Percentiles rank a stretch among this genome's conserved stretches.
Conservation (phyloP, 108 stramenopile genomes). For the Nitzschia sp. region DNA sequence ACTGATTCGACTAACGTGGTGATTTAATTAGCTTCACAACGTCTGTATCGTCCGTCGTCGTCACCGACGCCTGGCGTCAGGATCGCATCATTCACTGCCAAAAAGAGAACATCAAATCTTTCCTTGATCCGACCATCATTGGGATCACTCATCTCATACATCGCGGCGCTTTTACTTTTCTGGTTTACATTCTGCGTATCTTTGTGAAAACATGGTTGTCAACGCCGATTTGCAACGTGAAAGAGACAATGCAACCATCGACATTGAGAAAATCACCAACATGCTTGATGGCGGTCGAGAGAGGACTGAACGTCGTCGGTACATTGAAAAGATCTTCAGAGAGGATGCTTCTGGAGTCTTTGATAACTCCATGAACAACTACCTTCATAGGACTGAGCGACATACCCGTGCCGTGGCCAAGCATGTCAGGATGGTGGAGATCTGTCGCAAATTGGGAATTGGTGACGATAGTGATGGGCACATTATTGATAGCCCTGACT, state of each 20-base stretch:
- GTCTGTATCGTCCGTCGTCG: no score
- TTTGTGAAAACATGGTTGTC: constrained; percentile 14
- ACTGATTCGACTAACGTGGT: no score
- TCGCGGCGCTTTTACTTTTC: no score
- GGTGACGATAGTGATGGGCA: constrained; percentile 58
- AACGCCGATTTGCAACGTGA: constrained; percentile 67
- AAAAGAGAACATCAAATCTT: no score
- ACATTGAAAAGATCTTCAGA: constrained; percentile 62
- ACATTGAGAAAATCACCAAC: constrained; percentile 61
- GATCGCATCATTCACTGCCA: no score
- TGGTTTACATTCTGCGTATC: no score
- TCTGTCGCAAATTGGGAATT: constrained; percentile 77
- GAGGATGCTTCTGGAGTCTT: constrained; percentile 68
- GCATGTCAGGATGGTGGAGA: constrained; percentile 72
- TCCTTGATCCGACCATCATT: no score
- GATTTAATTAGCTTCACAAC: no score
- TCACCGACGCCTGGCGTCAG: no score
- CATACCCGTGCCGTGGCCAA: constrained; percentile 80
- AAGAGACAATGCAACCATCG: constrained; percentile 58
- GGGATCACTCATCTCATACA: no score
- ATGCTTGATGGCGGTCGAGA: constrained; percentile 66
- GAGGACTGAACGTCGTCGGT: constrained; percentile 54
- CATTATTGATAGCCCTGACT: constrained; percentile 57
- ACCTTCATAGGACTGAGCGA: constrained; percentile 79
- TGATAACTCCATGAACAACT: constrained; percentile 68